Evolutionary conservation across 2,329 filamentous ascomycete species (phyloP), one percentile per base, ranked within the genome.

Genomic region (Chrysoporthe cubensis): DNA sequence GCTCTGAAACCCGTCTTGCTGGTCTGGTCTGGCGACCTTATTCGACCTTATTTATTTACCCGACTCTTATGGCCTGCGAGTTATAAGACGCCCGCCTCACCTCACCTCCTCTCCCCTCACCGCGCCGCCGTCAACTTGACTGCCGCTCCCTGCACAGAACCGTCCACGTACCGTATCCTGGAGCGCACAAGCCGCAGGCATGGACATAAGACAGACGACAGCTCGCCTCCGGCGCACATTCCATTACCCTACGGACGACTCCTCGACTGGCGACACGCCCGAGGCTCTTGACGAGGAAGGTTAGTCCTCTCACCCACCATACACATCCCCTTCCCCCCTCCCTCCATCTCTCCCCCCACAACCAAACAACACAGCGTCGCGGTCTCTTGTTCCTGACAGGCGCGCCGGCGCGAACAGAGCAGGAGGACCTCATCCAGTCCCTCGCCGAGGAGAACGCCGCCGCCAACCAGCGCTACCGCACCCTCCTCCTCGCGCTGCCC

Each of bases 251-350:
- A 79, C 82, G 66, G 88, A 91, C 73, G 83, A 84, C 70, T 83
- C 86, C 67, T 82, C 83, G 72, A 76, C 77, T 64, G 82, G 85
- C 46, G 83, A 77, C 34, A 78, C 83, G 42, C 84, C 86, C 14
- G 85, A 89, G 72, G 86, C 88, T 66, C 82, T 96, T 69, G 93
- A 96, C 76, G 91, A 94, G 79, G 86, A 94, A 84, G 90, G 90
- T 90, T 76, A 64, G 71, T 54, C 5, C 26, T 21, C 4, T 2
- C 6, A 50, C 46, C 46, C 18, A n/a, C 18, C 14, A n/a, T 2
- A 1, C 14, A n/a, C 5, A 7, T 5, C 50, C 50, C n/a, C 50
- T 4, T 21, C 18, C 16, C 9, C 50, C n/a, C 9, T 4, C 50
- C 26, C 50, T 11, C n/a, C 26, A 4, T 26, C 26, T 18, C 18